These are phyloP conservation scores for Russula foetens DNA, from an alignment of 768 basidiomycete species.

Conservation along the genomic window DNA sequence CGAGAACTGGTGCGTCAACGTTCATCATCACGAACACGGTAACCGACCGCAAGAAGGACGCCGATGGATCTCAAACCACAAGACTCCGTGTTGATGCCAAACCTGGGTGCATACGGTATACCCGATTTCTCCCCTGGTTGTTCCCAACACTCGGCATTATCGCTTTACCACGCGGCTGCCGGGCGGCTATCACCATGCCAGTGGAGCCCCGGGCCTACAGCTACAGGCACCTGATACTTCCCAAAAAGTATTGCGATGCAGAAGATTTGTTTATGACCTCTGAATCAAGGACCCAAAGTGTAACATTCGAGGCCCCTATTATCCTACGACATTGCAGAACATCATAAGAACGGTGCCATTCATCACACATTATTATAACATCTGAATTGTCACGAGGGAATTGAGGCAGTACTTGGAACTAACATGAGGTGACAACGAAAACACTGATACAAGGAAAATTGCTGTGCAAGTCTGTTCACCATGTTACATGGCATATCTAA, in stretches of 20 bases:
- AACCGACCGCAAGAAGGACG: too few species aligned
- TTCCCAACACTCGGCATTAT: too few species aligned
- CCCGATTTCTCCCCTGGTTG: too few species aligned
- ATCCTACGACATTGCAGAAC: neutral
- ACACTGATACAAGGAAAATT: slow-evolving; percentile 17
- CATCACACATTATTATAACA: slow-evolving; percentile 8
- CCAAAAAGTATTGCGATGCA: neutral
- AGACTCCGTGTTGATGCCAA: too few species aligned
- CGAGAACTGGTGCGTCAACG: too few species aligned
- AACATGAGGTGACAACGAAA: slow-evolving; percentile 14
- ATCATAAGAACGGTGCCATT: neutral
- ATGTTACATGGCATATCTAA: slow-evolving; percentile 21
- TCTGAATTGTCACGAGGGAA: slow-evolving; percentile 14
- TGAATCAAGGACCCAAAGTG: neutral
- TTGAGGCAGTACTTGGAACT: slow-evolving; percentile 12
- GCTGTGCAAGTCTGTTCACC: slow-evolving; percentile 5
- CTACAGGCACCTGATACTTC: neutral
- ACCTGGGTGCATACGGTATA: too few species aligned
- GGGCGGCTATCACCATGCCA: neutral
- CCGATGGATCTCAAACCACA: too few species aligned
- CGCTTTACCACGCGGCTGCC: too few species aligned
- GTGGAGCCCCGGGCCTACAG: too few species aligned
- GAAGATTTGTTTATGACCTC: neutral
- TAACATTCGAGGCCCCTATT: neutral
- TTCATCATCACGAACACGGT: too few species aligned